These are phyloP conservation scores for Plasmodium malariae DNA, from an alignment of 169 alveolate species.

Conservation along the genomic window DNA sequence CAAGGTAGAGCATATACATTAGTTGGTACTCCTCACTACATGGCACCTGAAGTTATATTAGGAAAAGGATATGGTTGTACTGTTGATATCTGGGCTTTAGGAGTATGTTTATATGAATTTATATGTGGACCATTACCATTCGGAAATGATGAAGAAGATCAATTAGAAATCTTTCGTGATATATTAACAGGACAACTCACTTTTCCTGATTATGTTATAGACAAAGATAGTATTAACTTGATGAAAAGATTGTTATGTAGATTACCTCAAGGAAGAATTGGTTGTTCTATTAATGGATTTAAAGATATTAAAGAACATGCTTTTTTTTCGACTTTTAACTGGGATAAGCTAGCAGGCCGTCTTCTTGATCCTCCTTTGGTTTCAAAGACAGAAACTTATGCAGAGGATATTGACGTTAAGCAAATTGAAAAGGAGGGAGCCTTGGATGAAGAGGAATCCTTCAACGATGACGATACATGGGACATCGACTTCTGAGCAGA, in stretches of 20 bases:
- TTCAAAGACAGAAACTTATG: constrained; percentile 88
- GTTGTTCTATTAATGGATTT: constrained; percentile 93
- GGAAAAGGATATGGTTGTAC: constrained; percentile 97
- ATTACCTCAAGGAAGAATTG: constrained; percentile 93
- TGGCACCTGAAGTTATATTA: constrained; percentile 95
- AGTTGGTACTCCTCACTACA: constrained; percentile 97
- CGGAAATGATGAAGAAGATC: constrained; percentile 97
- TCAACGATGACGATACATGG: constrained; percentile 58
- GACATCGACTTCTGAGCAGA: constrained; percentile 41
- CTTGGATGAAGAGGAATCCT: neutral
- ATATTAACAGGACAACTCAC: constrained; percentile 89
- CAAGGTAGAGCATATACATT: constrained; percentile 94
- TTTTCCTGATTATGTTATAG: constrained; percentile 87
- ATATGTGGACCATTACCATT: constrained; percentile 98
- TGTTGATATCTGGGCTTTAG: constrained; percentile 98
- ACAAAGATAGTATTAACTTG: constrained; percentile 89
- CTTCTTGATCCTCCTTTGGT: constrained; percentile 88
- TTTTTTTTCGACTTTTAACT: constrained; percentile 88
- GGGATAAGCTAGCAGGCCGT: constrained; percentile 92
- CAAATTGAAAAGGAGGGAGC: constrained; percentile 72
- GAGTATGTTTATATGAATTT: constrained; percentile 98
- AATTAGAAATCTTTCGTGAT: constrained; percentile 94
- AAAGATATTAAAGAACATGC: constrained; percentile 90
- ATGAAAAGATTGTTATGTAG: constrained; percentile 92
- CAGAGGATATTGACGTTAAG: constrained; percentile 74